phyloP scores from a whole-genome alignment of 805 yeast species.

The Zygosaccharomyces bisporus region DNA sequence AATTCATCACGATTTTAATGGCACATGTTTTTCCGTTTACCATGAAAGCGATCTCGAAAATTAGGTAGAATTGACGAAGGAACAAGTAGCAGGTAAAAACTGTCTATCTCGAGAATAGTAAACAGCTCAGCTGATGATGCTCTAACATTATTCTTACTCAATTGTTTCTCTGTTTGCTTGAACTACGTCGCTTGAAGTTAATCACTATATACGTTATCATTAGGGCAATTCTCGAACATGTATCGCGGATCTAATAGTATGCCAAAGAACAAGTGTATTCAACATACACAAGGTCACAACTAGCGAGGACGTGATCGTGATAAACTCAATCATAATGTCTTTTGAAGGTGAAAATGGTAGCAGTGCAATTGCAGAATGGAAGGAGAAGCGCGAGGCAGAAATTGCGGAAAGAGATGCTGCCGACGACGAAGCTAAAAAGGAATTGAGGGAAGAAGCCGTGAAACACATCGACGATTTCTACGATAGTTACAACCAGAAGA shows the following conservation, averaged over 20 bases:
- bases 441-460: conserved; percentile 70
- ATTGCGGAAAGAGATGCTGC: conserved; percentile 74
- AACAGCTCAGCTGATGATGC: too few species aligned
- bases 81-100: too few species aligned
- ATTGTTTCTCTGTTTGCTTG: neutral
- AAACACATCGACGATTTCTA: conserved; percentile 87
- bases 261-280: neutral
- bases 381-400: conserved; percentile 72
- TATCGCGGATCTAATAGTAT: neutral
- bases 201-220: neutral
- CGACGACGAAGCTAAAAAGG: conserved; percentile 58
- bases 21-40: too few species aligned
- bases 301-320: neutral
- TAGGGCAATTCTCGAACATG: neutral
- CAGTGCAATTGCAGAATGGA: conserved; percentile 52
- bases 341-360: conserved; percentile 10
- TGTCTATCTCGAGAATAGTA: too few species aligned
- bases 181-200: neutral
- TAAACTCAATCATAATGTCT: conserved; percentile 8
- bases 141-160: conserved; percentile 2
- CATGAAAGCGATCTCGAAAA: too few species aligned
- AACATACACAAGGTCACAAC: neutral
- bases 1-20: too few species aligned
- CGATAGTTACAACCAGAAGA: conserved; percentile 82
- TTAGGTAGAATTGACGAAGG: too few species aligned